A percentile compares a stretch with the other conserved stretches of the same genome.
Evolutionary conservation across 768 basidiomycete genomes (phyloP).

Genomic region (Trametes punicea): DNA sequence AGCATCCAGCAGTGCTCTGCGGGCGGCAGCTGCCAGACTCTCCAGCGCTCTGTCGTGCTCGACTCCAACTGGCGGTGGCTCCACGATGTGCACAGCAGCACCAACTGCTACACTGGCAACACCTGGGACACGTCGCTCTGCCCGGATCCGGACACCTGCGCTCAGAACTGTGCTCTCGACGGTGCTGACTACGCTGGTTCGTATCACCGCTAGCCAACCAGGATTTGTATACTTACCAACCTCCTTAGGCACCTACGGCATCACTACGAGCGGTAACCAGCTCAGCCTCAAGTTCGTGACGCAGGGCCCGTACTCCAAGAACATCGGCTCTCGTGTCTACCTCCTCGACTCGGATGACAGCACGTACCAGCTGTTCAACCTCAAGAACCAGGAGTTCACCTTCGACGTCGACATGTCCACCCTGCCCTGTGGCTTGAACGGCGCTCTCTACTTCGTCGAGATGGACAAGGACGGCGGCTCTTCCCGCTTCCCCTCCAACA

Average conservation of each 20-base stretch:
- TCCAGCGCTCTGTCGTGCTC: conserved; percentile 39
- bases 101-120: conserved; percentile 54
- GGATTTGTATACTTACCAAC: not conserved
- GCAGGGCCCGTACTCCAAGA: conserved; percentile 21
- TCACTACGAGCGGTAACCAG: conserved; percentile 32
- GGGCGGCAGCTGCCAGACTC: conserved; percentile 39
- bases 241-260: conserved; percentile 29
- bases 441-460: conserved; percentile 55
- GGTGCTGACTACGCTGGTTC: conserved; percentile 32
- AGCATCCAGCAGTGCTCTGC: conserved; percentile 46
- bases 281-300: conserved; percentile 35
- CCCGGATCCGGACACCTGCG: conserved; percentile 47
- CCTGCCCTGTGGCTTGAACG: conserved; percentile 57
- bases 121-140: conserved; percentile 50
- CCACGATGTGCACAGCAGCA: conserved; percentile 31
- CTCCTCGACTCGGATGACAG: conserved; percentile 42
- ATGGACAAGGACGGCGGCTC: conserved; percentile 58
- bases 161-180: conserved; percentile 34
- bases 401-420: conserved; percentile 59
- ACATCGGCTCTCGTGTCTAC: conserved; percentile 43
- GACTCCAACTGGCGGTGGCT: conserved; percentile 57
- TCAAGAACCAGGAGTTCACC: conserved; percentile 53
- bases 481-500: conserved; percentile 46
- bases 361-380: conserved; percentile 47
- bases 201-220: not conserved